Evolutionary conservation across 805 yeast genomes (phyloP).

Genomic region (Candida maesae): DNA sequence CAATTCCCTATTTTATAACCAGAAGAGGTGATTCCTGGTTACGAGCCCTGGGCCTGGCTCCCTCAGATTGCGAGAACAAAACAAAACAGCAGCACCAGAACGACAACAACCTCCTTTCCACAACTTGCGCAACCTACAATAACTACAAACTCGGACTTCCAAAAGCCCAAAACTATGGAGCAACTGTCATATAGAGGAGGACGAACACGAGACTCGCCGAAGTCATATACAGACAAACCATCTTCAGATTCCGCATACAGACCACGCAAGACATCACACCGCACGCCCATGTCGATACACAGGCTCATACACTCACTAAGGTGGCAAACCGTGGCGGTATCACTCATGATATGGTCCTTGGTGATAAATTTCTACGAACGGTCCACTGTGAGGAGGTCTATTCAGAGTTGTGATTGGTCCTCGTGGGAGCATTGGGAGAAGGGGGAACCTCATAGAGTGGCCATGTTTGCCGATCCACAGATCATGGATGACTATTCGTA

Average conservation of each 20-base stretch:
- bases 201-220: slow-evolving; percentile 5
- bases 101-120: too few species aligned
- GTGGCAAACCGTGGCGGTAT: slow-evolving; percentile 8
- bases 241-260: slow-evolving; percentile 10
- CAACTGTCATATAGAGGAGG: slow-evolving; percentile 20
- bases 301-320: slow-evolving; percentile 6
- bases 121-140: too few species aligned
- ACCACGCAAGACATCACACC: slow-evolving; percentile 10
- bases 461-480: slow-evolving; percentile 90
- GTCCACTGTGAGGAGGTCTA: slow-evolving; percentile 40
- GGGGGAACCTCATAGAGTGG: slow-evolving; percentile 44
- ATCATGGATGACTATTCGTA: slow-evolving; percentile 86
- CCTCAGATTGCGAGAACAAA: too few species aligned
- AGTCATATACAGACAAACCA: neutral
- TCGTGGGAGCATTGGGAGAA: slow-evolving; percentile 60
- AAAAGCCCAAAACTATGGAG: slow-evolving; percentile 6
- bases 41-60: too few species aligned
- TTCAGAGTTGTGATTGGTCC: slow-evolving; percentile 56
- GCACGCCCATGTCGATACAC: slow-evolving; percentile 1
- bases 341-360: slow-evolving; percentile 38
- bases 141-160: neutral
- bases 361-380: slow-evolving; percentile 54
- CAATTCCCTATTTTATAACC: too few species aligned
- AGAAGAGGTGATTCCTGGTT: too few species aligned
- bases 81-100: too few species aligned